Percentiles rank a stretch among this genome's conserved stretches.
Evolutionary conservation across 2,329 filamentous ascomycete species (phyloP).

Genomic region (Bipolaris gigantea): DNA sequence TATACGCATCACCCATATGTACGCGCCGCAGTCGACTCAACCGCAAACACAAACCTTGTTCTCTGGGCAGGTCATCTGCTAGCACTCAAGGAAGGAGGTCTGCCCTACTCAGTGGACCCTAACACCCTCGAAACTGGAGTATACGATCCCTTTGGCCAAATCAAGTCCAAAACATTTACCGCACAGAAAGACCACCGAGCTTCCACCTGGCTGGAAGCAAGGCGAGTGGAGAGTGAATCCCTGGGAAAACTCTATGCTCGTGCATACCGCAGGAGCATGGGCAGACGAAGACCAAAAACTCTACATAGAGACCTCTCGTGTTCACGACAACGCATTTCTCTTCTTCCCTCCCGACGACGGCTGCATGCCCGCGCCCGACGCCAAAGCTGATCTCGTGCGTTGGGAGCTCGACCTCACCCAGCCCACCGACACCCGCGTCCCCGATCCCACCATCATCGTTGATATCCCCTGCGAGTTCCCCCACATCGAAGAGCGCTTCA

Average conservation of each 20-base stretch:
- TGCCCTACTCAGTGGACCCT: neutral
- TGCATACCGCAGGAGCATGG: slow-evolving; percentile 45
- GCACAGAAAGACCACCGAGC: slow-evolving; percentile 9
- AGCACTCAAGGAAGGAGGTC: neutral
- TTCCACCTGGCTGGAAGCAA: slow-evolving; percentile 9
- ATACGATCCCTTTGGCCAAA: neutral
- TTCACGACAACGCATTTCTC: slow-evolving; percentile 42
- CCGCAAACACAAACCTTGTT: neutral
- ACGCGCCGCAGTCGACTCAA: neutral
- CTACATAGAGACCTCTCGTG: slow-evolving; percentile 33
- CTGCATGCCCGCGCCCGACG: slow-evolving; percentile 29
- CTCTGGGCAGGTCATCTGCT: neutral
- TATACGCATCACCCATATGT: neutral
- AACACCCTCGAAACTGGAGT: neutral
- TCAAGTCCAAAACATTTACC: slow-evolving; percentile 10
- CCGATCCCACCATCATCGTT: slow-evolving; percentile 37
- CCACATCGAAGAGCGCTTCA: slow-evolving; percentile 48
- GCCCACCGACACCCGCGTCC: slow-evolving; percentile 16
- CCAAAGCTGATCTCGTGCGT: slow-evolving; percentile 44
- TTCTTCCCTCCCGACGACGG: slow-evolving; percentile 40
- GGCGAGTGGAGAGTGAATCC: slow-evolving; percentile 13
- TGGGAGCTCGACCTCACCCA: slow-evolving; percentile 40
- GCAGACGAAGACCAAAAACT: slow-evolving; percentile 34
- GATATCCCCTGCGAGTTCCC: slow-evolving; percentile 46
- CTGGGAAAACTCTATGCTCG: slow-evolving; percentile 33